These are phyloP conservation scores for Amborella trichopoda DNA, from an alignment of 164 flowering plant genomes.

Conservation along the genomic window DNA sequence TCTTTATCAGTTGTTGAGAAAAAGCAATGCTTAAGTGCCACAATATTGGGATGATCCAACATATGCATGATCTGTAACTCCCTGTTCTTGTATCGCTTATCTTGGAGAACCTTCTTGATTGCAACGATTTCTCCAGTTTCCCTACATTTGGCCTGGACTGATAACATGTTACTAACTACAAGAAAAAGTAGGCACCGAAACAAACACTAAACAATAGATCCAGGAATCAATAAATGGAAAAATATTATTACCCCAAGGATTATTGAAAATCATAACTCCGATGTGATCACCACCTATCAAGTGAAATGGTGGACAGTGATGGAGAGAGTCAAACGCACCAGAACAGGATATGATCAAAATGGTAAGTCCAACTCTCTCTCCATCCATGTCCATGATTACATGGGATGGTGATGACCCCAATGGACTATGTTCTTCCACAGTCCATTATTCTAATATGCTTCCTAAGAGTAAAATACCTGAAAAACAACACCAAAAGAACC, in stretches of 20 bases:
- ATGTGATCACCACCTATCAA: no score
- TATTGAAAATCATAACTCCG: no score
- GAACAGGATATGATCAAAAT: no score
- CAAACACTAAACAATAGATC: background rate
- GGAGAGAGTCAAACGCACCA: no score
- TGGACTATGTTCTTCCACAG: no score
- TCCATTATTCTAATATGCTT: no score
- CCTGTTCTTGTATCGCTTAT: slow-evolving; percentile 93
- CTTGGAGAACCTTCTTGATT: slow-evolving; percentile 94
- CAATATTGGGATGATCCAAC: slow-evolving; percentile 93
- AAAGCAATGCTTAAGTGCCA: slow-evolving; percentile 80
- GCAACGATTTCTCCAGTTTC: slow-evolving; percentile 96
- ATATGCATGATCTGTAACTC: slow-evolving; percentile 95
- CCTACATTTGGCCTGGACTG: slow-evolving; percentile 77
- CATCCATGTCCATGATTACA: no score
- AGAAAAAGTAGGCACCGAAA: background rate
- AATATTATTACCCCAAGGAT: background rate
- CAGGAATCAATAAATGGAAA: background rate
- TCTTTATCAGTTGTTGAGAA: slow-evolving; percentile 86
- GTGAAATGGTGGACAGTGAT: no score
- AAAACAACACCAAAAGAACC: slow-evolving; percentile 94
- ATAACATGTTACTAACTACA: slow-evolving; percentile 4
- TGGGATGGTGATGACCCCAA: no score
- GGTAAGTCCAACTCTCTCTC: no score
- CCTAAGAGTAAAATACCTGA: no score